Conservation (phyloP, 202 grass and related monocot species). For the Setaria viridis region DNA sequence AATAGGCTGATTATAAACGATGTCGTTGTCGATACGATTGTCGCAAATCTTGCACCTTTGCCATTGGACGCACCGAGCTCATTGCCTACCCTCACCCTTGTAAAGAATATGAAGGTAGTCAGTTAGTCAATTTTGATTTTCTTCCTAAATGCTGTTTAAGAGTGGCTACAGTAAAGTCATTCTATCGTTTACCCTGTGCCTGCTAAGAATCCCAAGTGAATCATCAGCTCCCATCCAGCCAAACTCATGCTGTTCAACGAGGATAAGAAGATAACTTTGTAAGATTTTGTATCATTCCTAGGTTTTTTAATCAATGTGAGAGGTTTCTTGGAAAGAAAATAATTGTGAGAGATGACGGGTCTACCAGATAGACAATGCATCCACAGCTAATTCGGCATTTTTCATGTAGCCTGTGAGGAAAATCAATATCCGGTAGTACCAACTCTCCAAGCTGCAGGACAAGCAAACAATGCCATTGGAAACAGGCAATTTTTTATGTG, state of each 20-base stretch:
- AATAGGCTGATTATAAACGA: constrained; percentile 59
- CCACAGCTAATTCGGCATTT: constrained; percentile 62
- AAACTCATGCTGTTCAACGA: constrained; percentile 28
- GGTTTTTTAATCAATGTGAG: not conserved
- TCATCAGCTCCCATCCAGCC: constrained; percentile 64
- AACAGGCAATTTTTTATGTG: not conserved
- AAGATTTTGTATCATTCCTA: not conserved
- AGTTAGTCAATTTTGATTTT: not conserved
- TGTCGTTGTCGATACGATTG: constrained; percentile 42
- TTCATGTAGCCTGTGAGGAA: constrained; percentile 59
- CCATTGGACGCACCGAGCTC: constrained; percentile 64
- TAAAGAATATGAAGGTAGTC: not conserved
- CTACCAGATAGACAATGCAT: constrained; percentile 74
- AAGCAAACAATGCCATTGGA: not conserved
- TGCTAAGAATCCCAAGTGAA: constrained; percentile 64
- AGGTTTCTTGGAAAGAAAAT: not conserved
- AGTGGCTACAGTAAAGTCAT: not conserved
- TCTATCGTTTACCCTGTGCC: constrained; percentile 53
- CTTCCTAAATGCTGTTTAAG: not conserved
- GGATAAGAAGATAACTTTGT: not conserved
- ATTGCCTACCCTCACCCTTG: constrained; percentile 63
- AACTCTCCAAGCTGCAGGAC: constrained; percentile 67
- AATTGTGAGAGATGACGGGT: not conserved
- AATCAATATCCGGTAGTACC: constrained; percentile 67
- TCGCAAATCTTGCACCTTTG: constrained; percentile 58